Base-by-base conservation (phyloP, 208 protist species). In the Angomonas desouzai region DNA sequence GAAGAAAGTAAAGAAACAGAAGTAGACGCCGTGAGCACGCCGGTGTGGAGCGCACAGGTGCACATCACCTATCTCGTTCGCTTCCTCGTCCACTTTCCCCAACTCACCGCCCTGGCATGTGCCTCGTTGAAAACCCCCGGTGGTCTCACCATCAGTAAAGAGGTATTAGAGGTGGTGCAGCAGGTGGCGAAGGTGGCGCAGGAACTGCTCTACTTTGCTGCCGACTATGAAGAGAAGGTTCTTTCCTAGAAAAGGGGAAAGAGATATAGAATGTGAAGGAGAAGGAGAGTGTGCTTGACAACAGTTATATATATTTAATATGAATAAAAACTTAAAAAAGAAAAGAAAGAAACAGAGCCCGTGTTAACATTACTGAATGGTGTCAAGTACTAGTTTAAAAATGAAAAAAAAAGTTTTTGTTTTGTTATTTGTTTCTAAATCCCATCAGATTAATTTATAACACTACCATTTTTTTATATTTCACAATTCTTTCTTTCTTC, bases 31-130 rank as follows among this genome's bases (percentile, higher is more conserved):
- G 51, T 36, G 48, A 51, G 11, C 10, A 34, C 30, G 30, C 28
- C 16, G 29, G 48, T 34, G 33, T 45, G 51, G 55, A 48, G 22
- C 20, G 32, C 10, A n/a, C 18, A 22, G 56, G 33, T 25, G 1
- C 89, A 96, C 62, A 81, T 85, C 49, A 71, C 70, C 11, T 93
- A 93, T 61, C 72, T 96, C 13, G 79, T 92, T 6, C 86, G 89
- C 7, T 81, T 96, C 32, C 80, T 93, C 33, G 75, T 85, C 28
- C 89, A 96, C 33, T 81, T 90, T 48, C 89, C 89, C 32, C 89
- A 96, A 68, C 62, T 96, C 4, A 74, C 83, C 25, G 72, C 79
- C 22, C 63, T 96, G 36, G 81, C 74, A 22, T 89, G 86, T 59
- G 79, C 79, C 33, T 79, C 62, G 3, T 11, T 55, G 1, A 64